Evolutionary conservation across 768 basidiomycete species (phyloP), one percentile per base, ranked within the genome.

Genomic region (Rhodotorula paludigena): DNA sequence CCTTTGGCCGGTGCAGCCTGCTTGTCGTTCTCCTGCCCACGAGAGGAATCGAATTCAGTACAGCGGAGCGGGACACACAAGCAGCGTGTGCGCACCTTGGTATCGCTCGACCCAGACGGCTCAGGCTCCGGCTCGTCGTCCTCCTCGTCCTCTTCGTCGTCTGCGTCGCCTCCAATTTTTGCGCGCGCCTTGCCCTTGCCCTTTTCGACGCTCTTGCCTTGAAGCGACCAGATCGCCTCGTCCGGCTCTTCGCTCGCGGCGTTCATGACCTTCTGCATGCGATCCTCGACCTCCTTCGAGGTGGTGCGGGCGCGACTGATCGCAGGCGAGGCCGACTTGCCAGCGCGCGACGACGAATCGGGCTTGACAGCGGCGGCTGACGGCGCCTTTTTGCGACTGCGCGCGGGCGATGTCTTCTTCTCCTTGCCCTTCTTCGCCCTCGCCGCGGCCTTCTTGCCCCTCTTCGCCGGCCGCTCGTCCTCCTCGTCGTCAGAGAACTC

Each of bases 21-120:
- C n/a, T n/a, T n/a, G 4, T 53, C 44, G 42, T 59, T 65, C 57
- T 58, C 64, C 64, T 65, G 57, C 25, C n/a, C n/a, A n/a, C n/a
- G n/a, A n/a, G n/a, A n/a, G n/a, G n/a, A n/a, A n/a, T n/a, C n/a
- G n/a, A n/a, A n/a, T n/a, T n/a, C 30, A 15, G 25, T 25, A 38
- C 15, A 2, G 23, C 35, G 20, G 16, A 38, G 30, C 3, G 32
- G 14, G 23, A 30, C 30, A 49, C 12, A 11, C 14, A 21, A 20
- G 35, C 21, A 45, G 23, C 12, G 23, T 11, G 33, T 11, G 16
- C 64, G 23, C 51, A 53, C 64, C 64, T 58, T 58, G 30, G 52
- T 20, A 3, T 53, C 16, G 15, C 18, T n/a, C 60, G 60, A 53
- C 39, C 28, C 23, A 20, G 9, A 48, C n/a, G 47, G 47, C 11